Evolutionary conservation across 768 basidiomycete genomes (phyloP).

Genomic region (Termitomyces sp.): DNA sequence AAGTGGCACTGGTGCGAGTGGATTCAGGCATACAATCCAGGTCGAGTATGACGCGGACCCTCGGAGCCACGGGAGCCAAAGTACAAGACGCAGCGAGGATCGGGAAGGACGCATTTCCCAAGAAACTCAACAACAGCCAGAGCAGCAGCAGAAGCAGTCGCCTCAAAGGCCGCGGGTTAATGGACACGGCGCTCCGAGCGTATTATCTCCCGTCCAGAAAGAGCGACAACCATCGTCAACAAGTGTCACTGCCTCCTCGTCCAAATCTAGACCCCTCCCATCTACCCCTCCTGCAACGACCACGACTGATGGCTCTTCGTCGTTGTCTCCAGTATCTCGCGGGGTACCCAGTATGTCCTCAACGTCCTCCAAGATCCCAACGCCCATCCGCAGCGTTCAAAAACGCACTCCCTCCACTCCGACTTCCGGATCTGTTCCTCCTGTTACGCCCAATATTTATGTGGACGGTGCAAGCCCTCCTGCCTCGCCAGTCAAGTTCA

Average conservation of each 20-base stretch:
- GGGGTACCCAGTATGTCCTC: not conserved
- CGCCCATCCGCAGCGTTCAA: slow-evolving; percentile 1
- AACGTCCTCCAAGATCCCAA: slow-evolving; percentile 3
- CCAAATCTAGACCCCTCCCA: slow-evolving; percentile 29
- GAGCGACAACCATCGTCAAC: slow-evolving; percentile 25
- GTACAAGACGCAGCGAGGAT: slow-evolving; percentile 27
- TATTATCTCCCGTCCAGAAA: slow-evolving; percentile 16
- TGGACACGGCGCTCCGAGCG: not conserved
- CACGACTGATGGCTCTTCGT: not conserved
- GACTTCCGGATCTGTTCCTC: not conserved
- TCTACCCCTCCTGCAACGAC: slow-evolving; percentile 5
- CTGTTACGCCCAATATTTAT: slow-evolving; percentile 25
- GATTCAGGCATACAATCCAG: slow-evolving; percentile 89
- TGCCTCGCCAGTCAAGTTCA: slow-evolving; percentile 22
- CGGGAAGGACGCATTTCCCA: slow-evolving; percentile 9
- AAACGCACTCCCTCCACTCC: slow-evolving; percentile 8
- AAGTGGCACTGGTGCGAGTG: slow-evolving; percentile 27
- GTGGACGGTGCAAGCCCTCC: slow-evolving; percentile 34
- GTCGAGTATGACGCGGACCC: slow-evolving; percentile 82
- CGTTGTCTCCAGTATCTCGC: not conserved
- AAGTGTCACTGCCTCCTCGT: not conserved
- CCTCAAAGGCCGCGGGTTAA: not conserved
- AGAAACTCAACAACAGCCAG: not conserved
- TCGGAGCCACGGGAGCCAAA: slow-evolving; percentile 16
- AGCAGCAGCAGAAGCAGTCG: not conserved